Conservation (phyloP, 768 basidiomycete species). For the Serpula lacrymans region DNA sequence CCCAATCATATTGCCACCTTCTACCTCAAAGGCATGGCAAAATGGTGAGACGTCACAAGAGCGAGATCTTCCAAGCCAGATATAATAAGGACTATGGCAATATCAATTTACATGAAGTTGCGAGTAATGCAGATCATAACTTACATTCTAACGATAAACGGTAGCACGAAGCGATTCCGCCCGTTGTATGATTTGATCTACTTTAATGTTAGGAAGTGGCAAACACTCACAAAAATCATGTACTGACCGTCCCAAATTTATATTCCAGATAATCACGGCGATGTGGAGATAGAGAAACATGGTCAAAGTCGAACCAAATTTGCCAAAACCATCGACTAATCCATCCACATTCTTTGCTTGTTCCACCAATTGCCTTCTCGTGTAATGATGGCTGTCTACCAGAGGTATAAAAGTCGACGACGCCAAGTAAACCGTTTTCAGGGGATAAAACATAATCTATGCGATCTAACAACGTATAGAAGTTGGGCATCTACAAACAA, state of each 20-base stretch:
- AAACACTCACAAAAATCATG: neutral
- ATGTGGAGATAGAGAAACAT: constrained; percentile 51
- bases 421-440: constrained; percentile 54
- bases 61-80: constrained; percentile 71
- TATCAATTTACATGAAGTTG: constrained; percentile 3
- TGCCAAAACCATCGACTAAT: constrained; percentile 77
- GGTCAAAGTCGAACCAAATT: constrained; percentile 62
- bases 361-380: constrained; percentile 61
- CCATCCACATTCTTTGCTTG: constrained; percentile 60
- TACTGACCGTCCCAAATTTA: constrained; percentile 65
- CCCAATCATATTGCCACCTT: constrained; percentile 57
- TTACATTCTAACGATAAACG: constrained; percentile 62
- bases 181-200: constrained; percentile 68
- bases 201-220: neutral
- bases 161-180: constrained; percentile 66
- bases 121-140: no score
- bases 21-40: constrained; percentile 58
- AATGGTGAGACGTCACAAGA: constrained; percentile 53
- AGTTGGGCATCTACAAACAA: constrained; percentile 49
- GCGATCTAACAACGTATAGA: constrained; percentile 64
- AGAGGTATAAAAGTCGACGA: constrained; percentile 74
- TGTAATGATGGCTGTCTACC: constrained; percentile 52
- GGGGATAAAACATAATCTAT: constrained; percentile 63
- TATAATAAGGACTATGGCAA: constrained; percentile 56
- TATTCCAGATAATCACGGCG: constrained; percentile 75